These are phyloP conservation scores for Mollisiaceae sp. DNA, from an alignment of 2,329 filamentous ascomycete genomes.

Conservation along the genomic window DNA sequence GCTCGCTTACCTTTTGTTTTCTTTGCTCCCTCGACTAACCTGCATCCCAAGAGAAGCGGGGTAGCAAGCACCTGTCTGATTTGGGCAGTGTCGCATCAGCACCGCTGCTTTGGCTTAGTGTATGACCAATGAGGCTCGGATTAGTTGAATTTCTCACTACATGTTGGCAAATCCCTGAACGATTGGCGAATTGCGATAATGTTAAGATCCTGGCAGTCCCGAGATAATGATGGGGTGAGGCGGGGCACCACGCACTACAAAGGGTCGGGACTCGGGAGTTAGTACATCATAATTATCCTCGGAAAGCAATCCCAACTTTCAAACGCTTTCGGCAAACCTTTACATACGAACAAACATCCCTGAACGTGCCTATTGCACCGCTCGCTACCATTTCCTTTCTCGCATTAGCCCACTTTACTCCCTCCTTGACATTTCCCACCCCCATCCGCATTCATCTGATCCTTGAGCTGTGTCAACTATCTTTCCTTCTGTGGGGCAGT, in stretches of 20 bases:
- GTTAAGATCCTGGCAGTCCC: not conserved
- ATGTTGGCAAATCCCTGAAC: not conserved
- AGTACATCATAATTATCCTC: not conserved
- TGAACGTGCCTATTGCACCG: not conserved
- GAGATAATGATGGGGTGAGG: not conserved
- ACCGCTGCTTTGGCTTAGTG: not conserved
- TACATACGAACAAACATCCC: not conserved
- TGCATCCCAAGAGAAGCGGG: not conserved
- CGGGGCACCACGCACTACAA: not conserved
- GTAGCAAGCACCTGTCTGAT: not conserved
- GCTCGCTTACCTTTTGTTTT: not conserved
- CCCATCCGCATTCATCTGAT: not conserved
- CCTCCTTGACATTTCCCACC: not conserved
- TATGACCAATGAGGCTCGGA: not conserved
- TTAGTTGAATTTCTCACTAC: not conserved
- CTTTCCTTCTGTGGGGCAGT: not conserved
- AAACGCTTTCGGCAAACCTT: not conserved
- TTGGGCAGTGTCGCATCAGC: not conserved
- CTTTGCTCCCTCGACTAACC: not conserved
- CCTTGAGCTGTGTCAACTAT: not conserved
- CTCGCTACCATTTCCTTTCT: not conserved
- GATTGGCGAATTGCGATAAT: not conserved
- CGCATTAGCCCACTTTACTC: not conserved
- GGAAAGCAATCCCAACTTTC: not conserved
- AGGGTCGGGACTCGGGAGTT: too few relatives aligned